Conservation (phyloP, 73 alveolate species). For the Effrenium voratum region DNA sequence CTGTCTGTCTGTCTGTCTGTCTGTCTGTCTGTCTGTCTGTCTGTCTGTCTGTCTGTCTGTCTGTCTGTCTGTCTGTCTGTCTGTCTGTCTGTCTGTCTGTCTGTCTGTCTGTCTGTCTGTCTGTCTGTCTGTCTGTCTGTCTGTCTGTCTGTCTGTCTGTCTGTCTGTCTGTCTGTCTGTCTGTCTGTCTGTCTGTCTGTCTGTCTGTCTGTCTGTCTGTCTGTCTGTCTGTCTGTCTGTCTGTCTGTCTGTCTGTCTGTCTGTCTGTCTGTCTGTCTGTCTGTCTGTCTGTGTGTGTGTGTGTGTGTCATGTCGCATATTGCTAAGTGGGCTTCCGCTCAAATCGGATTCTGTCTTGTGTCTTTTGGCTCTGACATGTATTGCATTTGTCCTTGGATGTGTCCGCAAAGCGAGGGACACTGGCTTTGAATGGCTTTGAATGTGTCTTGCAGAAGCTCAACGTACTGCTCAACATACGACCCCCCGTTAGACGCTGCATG, state of each 20-base stretch:
- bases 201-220: background rate
- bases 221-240: background rate
- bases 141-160: background rate
- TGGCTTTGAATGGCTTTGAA: too few species aligned
- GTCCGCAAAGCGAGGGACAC: too few species aligned
- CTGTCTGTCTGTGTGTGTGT: background rate
- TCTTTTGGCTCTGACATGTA: too few species aligned
- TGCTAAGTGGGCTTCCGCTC: too few species aligned
- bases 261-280: background rate
- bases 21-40: background rate
- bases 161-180: background rate
- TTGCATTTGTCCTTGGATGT: too few species aligned
- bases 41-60: background rate
- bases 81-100: background rate
- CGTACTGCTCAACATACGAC: too few species aligned
- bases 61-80: background rate
- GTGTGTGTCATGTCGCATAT: too few species aligned
- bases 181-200: background rate
- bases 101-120: background rate
- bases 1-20: background rate
- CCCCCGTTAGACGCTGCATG: too few species aligned
- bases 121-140: background rate
- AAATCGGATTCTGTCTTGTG: too few species aligned
- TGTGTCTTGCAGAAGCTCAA: too few species aligned
- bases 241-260: background rate